phyloP scores from a whole-genome alignment of 257 asterid species.

The Eustoma russellianum region DNA sequence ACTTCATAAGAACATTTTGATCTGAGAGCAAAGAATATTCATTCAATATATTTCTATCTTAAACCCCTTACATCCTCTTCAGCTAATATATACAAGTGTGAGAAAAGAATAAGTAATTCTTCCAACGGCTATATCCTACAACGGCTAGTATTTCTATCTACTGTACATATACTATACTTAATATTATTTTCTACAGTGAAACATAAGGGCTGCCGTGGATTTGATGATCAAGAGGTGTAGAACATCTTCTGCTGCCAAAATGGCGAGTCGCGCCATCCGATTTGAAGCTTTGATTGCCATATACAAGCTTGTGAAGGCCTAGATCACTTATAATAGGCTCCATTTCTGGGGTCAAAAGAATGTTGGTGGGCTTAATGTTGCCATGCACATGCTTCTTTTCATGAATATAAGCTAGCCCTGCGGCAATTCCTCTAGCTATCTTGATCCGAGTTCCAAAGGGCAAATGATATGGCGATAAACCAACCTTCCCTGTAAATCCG shows the following conservation, averaged over 20 bases:
- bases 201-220: constrained; percentile 30
- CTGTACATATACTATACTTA: too few species aligned
- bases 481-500: constrained; percentile 46
- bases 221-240: constrained; percentile 13
- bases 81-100: too few species aligned
- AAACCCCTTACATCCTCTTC: too few species aligned
- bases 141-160: too few species aligned
- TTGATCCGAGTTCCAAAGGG: constrained; percentile 50
- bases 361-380: constrained; percentile 84
- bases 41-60: too few species aligned
- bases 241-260: constrained; percentile 54
- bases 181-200: too few species aligned
- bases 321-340: constrained; percentile 76
- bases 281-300: constrained; percentile 38
- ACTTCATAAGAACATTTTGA: too few species aligned
- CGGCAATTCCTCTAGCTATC: constrained; percentile 79
- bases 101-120: too few species aligned
- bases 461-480: constrained; percentile 72
- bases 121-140: too few species aligned
- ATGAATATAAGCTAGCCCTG: constrained; percentile 74
- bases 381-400: constrained; percentile 91
- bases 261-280: constrained; percentile 43
- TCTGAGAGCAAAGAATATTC: too few species aligned
- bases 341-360: constrained; percentile 69
- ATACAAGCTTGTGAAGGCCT: constrained; percentile 57